Conservation (phyloP, 2,329 filamentous ascomycete species). For the Cercospora zeina region DNA sequence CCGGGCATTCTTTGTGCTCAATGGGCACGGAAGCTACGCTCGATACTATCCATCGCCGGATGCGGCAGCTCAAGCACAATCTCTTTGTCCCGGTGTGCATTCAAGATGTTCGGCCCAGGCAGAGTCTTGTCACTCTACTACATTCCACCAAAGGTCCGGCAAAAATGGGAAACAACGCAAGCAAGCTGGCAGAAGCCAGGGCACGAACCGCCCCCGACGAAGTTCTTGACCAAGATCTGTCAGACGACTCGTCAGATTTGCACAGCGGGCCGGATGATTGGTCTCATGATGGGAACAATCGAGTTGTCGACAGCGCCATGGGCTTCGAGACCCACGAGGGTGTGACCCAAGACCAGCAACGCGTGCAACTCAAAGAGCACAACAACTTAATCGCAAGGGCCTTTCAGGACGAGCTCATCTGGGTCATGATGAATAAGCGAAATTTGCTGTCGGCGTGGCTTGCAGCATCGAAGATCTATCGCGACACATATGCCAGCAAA, state of each 20-base stretch:
- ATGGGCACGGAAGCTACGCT: neutral
- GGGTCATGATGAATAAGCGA: neutral
- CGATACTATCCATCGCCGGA: neutral
- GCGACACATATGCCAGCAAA: neutral
- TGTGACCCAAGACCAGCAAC: neutral
- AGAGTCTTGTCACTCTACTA: neutral
- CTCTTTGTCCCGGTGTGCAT: constrained; percentile 3
- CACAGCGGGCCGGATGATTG: neutral
- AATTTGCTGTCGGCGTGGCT: constrained; percentile 12
- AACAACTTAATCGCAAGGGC: constrained; percentile 6
- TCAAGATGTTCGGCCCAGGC: constrained; percentile 4
- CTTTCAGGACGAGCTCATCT: neutral
- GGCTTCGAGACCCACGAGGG: neutral
- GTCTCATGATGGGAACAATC: neutral
- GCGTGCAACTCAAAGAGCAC: neutral
- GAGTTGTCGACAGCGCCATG: neutral
- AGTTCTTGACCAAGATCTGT: neutral
- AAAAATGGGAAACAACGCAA: constrained; percentile 9
- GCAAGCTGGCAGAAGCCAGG: neutral
- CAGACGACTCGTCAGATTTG: neutral
- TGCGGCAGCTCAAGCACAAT: constrained; percentile 5
- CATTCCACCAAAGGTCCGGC: neutral
- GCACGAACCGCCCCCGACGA: neutral
- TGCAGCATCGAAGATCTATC: neutral
- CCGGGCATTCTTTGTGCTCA: constrained; percentile 3